Evolutionary conservation across 2,329 filamentous ascomycete genomes (phyloP), one percentile per base, ranked within the genome.

Genomic region (Arthrobotrys conoides): DNA sequence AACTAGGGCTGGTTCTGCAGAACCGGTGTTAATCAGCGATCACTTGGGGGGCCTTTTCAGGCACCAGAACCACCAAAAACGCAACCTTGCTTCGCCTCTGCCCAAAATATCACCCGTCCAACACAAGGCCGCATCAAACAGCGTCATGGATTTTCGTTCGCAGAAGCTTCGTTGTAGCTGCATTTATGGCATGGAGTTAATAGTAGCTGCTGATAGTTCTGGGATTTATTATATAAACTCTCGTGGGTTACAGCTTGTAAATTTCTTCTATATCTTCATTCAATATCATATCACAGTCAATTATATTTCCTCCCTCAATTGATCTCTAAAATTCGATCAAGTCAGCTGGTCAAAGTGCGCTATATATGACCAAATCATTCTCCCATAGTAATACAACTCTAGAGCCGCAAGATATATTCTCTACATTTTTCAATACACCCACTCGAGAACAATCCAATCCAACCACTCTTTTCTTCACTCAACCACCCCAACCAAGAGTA

Each of bases 351-450:
- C 14, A 41, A 41, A 41, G 10, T 41, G 38, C 38, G 38, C 38
- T 66, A 41, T 67, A 55, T 27, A 53, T 55, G 64, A 67, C 64
- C 46, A 67, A 53, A 55, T 0, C 12, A 24, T n/a, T 48, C 27
- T 44, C 44, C 6, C 27, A 53, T 10, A 36, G 24, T 46, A 49
- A n/a, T n/a, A n/a, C n/a, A n/a, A n/a, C 51, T 38, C 49, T 33
- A n/a, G 20, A 41, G 0, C 22, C 51, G 24, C 24, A 41, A 33
- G 36, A 69, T 33, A 46, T 59, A 18, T 61, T 70, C 24, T 61
- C 53, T 36, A 33, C 41, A 14, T 71, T 71, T 20, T 71, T 71
- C 41, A 30, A 24, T 36, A 59, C 48, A 1, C 66, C 66, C 33
- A 6, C 38, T 22, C 66, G 33, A n/a, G n/a, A 5, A 22, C 51